Evolutionary conservation across 202 grass and related monocot species (phyloP), one percentile per base, ranked within the genome.

Genomic region (Zizania palustris): DNA sequence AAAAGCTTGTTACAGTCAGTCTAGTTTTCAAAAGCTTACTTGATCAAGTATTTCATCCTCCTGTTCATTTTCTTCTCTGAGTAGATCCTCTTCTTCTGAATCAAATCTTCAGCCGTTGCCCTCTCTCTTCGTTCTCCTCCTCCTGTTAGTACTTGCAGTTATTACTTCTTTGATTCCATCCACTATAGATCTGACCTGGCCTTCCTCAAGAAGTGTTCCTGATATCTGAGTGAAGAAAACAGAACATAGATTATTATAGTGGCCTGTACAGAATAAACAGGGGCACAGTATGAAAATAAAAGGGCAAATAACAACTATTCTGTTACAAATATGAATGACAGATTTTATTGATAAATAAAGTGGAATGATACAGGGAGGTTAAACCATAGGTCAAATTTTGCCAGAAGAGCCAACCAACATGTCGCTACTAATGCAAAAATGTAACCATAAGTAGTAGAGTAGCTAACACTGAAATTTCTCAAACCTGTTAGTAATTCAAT

Each of bases 1-100:
- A n/a, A n/a, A n/a, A n/a, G n/a, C n/a, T n/a, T n/a, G n/a, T n/a
- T n/a, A n/a, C n/a, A n/a, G n/a, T n/a, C n/a, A n/a, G n/a, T n/a
- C n/a, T n/a, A n/a, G n/a, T n/a, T 43, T 84, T 80, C 0, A 9
- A 40, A 50, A 69, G 65, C 58, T 82, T 77, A 99, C 96, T 85
- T 95, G 89, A 69, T 99, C 92, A 78, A 99, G 95, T 20, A 99
- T 91, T 78, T 99, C 96, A 82, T 99, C 96, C 73, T 99, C 96
- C 81, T 96, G 87, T 79, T 99, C 96, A 3, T 96, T 99, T 88
- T 99, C 96, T 93, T 99, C 96, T 86, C 93, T 81, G 60, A 99
- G 83, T 33, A 99, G 64, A 71, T 99, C 96, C 9, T 89, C 92
- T 89, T 99, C 96, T 65, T 99, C 96, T 13, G 87, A 93, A 95